Percentiles rank a stretch among this genome's conserved stretches.
phyloP scores from a whole-genome alignment of 345 rosid species.

The Gossypium herbaceum region DNA sequence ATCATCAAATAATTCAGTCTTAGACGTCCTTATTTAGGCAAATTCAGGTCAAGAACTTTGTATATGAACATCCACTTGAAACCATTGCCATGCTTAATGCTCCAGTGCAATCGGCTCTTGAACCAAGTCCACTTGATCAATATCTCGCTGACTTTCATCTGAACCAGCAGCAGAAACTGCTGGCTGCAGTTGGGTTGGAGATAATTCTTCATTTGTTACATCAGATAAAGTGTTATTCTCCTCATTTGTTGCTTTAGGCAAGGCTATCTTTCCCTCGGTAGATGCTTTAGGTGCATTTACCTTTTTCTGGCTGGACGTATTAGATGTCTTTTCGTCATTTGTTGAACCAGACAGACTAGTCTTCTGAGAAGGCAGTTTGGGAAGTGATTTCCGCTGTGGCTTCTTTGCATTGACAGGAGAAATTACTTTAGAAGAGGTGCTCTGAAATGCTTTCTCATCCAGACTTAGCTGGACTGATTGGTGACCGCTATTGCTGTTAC shows the following conservation, averaged over 20 bases:
- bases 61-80: conserved; percentile 22
- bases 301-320: conserved; percentile 14
- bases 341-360: conserved; percentile 30
- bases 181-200: neutral
- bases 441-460: conserved; percentile 49
- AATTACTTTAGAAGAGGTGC: conserved; percentile 41
- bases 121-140: conserved; percentile 23
- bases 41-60: conserved; percentile 20
- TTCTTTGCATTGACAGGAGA: conserved; percentile 51
- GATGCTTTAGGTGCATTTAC: no score
- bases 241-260: neutral
- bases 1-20: conserved; percentile 23
- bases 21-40: conserved; percentile 31
- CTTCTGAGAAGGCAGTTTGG: conserved; percentile 87
- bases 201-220: neutral
- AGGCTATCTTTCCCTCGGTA: no score
- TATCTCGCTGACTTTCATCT: neutral
- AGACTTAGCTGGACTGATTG: conserved; percentile 58
- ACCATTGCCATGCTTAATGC: conserved; percentile 25
- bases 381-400: conserved; percentile 77
- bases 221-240: no score
- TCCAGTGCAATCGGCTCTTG: conserved; percentile 39
- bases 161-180: neutral
- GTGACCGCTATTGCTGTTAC: conserved; percentile 31
- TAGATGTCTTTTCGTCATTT: conserved; percentile 22